Base-by-base conservation (phyloP, 768 basidiomycete genomes). In the Lentinus brumalis region DNA sequence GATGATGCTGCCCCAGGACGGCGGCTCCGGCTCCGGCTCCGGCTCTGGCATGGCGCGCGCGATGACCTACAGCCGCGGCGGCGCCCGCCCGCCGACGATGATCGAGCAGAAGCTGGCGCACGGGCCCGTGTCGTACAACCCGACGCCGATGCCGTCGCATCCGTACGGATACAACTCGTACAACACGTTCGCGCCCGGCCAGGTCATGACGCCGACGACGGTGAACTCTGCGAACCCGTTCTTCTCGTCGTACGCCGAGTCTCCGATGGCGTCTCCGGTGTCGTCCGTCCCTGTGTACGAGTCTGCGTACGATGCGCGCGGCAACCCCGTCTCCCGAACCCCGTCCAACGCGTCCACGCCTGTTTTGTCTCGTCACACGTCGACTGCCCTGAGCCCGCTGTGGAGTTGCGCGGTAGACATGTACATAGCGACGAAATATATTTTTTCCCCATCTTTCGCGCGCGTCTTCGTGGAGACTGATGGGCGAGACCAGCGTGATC, bases 61-160 rank as follows among this genome's bases (percentile, higher is more conserved):
- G 57, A 75, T 67, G 44, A 53, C 61, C 29, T 35, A 71, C 47
- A 69, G 75, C 56, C 74, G 74, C 21, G 73, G 64, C 4, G 45
- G 54, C 30, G n/a, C 73, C 67, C 83, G 83, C 59, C 83, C 83
- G 16, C 81, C 83, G 21, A 84, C 80, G 31, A 88, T 88, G 87
- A 79, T 84, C 53, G 82, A 88, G 49, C 81, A 79, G 63, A 62
- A 76, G 49, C 72, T 76, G 56, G 56, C 65, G 21, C 57, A 52
- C 53, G 59, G 59, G 18, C 66, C 66, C 12, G 52, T 53, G 31
- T 58, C 57, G 2, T 63, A 52, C 50, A 45, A 55, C 32, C 30
- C 49, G 7, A 30, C 53, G 15, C 21, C 53, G 16, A 21, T 58
- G 31, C 38, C 57, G 3, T 5, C 44, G 4, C 53, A 59, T 9